Evolutionary conservation across 345 rosid species (phyloP).

Genomic region (Pistacia integerrima): DNA sequence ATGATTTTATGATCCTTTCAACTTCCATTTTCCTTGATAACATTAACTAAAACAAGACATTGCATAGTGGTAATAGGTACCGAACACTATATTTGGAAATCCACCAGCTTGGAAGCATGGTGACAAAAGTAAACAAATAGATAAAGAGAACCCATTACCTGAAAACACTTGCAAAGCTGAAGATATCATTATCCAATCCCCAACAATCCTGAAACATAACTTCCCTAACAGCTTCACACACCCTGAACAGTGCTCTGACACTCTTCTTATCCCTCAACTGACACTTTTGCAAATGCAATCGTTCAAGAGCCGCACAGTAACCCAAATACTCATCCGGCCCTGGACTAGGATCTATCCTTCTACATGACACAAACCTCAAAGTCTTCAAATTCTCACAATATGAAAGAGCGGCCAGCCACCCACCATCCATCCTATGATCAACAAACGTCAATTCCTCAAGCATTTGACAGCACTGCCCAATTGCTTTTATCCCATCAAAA

Average conservation of each 20-base stretch:
- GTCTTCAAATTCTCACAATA: conserved; percentile 92
- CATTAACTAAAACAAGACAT: neutral
- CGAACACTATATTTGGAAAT: neutral
- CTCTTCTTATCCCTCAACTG: conserved; percentile 65
- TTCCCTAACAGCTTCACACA: conserved; percentile 72
- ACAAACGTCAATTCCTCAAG: conserved; percentile 78
- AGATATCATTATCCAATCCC: conserved; percentile 82
- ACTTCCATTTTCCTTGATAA: neutral
- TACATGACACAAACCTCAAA: conserved; percentile 71
- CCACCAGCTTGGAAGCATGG: conserved; percentile 2
- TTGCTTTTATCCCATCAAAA: conserved; percentile 89
- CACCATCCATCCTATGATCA: conserved; percentile 92
- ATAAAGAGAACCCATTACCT: conserved; percentile 47
- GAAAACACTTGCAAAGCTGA: conserved; percentile 59
- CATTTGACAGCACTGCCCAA: conserved; percentile 95
- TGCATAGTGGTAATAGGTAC: neutral
- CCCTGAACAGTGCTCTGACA: conserved; percentile 65
- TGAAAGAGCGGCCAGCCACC: conserved; percentile 84
- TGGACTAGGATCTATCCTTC: conserved; percentile 68
- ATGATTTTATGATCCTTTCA: neutral
- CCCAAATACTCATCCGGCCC: conserved; percentile 69
- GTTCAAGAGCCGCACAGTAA: conserved; percentile 75
- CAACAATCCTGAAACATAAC: conserved; percentile 81
- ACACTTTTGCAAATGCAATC: conserved; percentile 80
- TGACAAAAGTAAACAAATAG: conserved; percentile 10